Base-by-base conservation (phyloP, 441 rosid genomes). In the Croton setiger region DNA sequence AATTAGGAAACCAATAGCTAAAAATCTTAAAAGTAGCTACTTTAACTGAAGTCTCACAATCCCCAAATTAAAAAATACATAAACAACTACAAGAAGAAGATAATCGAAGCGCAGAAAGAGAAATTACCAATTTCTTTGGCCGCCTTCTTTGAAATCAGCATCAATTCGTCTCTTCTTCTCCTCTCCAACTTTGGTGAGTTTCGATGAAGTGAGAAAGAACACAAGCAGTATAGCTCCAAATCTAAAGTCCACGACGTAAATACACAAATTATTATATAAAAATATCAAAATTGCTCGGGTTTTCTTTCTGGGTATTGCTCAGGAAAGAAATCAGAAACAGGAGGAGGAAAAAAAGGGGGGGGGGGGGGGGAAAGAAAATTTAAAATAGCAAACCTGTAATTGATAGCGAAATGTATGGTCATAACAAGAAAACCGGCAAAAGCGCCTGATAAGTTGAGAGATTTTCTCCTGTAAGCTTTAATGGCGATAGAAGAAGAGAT, bases 111-210 rank as follows among this genome's bases (percentile, higher is more conserved):
- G n/a, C 11, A 4, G 52, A 39, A 15, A n/a, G 8, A 55, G n/a
- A 63, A 20, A 43, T n/a, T 81, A 91, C 97, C 97, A 93, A 76
- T 93, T 88, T 72, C 98, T 80, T 78, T 93, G 98, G 0, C 97
- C 98, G 7, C 98, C 95, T 74, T 91, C 93, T 79, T 88, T 93
- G 67, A 91, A 93, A 47, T 89, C 93, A 67, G 84, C 86, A 67
- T 89, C 96, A 43, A 93, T 75, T 31, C 70, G 80, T 64, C 87
- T 85, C 86, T 93, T 91, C 83, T 79, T 91, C 58, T 89, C 93
- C 78, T 84, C 90, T 5, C 97, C 98, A 57, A 91, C 83, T 68
- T 89, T 89, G 10, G 98, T 93, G 54, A 93, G 91, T 86, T 85
- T 91, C 27, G 97, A 93, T 0, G 98, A 93, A 63, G 85, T 75